phyloP scores from a whole-genome alignment of 139 green algal genomes.

The Micromonas commoda region DNA sequence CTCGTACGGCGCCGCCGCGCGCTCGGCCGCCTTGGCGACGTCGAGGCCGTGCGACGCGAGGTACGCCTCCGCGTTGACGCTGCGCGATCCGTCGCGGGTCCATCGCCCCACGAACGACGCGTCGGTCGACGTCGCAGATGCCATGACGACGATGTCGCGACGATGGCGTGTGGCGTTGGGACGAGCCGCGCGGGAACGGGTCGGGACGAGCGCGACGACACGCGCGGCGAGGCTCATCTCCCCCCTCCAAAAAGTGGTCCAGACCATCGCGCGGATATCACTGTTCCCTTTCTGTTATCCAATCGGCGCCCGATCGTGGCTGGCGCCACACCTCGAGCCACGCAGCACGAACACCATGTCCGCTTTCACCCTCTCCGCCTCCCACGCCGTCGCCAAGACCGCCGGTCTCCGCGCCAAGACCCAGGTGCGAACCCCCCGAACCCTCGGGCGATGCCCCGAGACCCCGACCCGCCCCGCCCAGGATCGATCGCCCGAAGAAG shows the following conservation, averaged over 20 bases:
- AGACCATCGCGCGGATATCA: no score
- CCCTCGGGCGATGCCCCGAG: no score
- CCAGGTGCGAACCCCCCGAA: background rate
- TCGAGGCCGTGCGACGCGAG: background rate
- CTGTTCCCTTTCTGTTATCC: no score
- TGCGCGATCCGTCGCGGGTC: background rate
- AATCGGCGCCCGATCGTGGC: no score
- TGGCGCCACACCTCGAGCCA: no score
- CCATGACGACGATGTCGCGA: no score
- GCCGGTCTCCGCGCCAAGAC: background rate
- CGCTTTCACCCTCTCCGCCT: background rate
- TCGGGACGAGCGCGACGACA: no score
- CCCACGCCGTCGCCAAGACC: background rate
- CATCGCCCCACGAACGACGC: background rate
- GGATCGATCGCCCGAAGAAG: background rate
- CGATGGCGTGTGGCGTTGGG: no score
- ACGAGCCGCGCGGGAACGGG: no score
- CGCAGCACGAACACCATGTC: background rate
- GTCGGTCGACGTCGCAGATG: background rate
- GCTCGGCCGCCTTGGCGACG: background rate
- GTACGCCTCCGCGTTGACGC: slow-evolving; percentile 5
- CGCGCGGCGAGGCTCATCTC: no score
- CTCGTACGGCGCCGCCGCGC: background rate
- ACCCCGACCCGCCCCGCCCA: background rate
- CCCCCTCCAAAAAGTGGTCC: no score